Evolutionary conservation across 768 basidiomycete species (phyloP).

Genomic region (Lepiota venenata): DNA sequence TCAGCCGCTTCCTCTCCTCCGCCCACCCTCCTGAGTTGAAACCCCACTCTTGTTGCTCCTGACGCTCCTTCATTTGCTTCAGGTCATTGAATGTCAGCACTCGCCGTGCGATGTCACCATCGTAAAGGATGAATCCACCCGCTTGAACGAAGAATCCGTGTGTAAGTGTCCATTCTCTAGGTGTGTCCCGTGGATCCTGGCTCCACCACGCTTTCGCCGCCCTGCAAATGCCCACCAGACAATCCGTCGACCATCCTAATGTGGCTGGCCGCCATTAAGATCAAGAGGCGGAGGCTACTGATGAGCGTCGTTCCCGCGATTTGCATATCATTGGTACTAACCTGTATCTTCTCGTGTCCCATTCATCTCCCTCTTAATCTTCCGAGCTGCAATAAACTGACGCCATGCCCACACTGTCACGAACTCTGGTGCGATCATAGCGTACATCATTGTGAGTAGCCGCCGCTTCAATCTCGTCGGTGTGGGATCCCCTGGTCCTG

Average conservation of each 20-base stretch:
- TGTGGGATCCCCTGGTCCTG: background rate
- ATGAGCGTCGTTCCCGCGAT: no score
- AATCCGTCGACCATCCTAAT: no score
- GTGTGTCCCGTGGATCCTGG: background rate
- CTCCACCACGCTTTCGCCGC: no score
- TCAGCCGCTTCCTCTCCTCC: no score
- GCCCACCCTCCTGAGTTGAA: background rate
- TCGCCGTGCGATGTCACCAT: background rate
- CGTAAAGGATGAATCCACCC: constrained; percentile 12
- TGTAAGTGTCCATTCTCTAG: constrained; percentile 12
- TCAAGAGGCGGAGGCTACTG: no score
- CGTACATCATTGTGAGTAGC: background rate
- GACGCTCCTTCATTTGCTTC: background rate
- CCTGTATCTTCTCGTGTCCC: no score
- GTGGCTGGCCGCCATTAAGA: no score
- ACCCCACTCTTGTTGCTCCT: background rate
- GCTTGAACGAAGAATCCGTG: constrained; percentile 14
- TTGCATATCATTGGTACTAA: no score
- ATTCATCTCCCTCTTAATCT: background rate
- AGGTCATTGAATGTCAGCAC: constrained; percentile 6
- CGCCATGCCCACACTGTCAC: constrained; percentile 8
- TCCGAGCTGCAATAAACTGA: background rate
- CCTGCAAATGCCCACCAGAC: background rate
- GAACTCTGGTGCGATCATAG: constrained; percentile 6
- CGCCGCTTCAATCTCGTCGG: background rate